Percentiles rank a stretch among this genome's conserved stretches.
phyloP scores from a whole-genome alignment of 371 early-diverging fungal genomes.

The Mucor racemosus region DNA sequence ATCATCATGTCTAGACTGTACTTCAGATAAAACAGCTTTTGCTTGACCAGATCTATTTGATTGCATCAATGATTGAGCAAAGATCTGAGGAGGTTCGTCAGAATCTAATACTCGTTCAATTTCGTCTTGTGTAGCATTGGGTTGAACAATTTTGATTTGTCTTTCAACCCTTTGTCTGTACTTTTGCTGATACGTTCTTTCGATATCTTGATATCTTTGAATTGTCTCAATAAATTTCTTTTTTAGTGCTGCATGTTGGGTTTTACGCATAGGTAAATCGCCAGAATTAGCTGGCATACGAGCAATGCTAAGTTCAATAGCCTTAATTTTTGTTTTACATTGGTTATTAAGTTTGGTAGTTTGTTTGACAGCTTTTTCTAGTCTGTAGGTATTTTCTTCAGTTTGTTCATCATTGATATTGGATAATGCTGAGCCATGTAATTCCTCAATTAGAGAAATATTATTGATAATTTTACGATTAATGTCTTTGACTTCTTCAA shows the following conservation, averaged over 20 bases:
- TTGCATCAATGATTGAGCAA: slow-evolving; percentile 68
- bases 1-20: slow-evolving; percentile 85
- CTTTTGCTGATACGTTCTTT: slow-evolving; percentile 78
- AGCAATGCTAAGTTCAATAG: slow-evolving; percentile 61
- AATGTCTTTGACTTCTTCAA: slow-evolving; percentile 72
- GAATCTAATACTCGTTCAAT: slow-evolving; percentile 73
- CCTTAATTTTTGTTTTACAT: slow-evolving; percentile 71
- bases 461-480: slow-evolving; percentile 65
- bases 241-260: slow-evolving; percentile 59
- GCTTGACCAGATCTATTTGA: slow-evolving; percentile 78
- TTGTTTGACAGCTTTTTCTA: slow-evolving; percentile 69
- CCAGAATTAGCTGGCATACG: slow-evolving; percentile 52
- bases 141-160: slow-evolving; percentile 83
- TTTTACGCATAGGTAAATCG: slow-evolving; percentile 72
- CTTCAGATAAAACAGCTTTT: slow-evolving; percentile 75
- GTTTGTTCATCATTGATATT: slow-evolving; percentile 74
- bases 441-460: slow-evolving; percentile 68
- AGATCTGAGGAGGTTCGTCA: slow-evolving; percentile 72
- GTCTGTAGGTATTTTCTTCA: slow-evolving; percentile 61
- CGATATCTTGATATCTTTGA: slow-evolving; percentile 77
- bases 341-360: slow-evolving; percentile 68
- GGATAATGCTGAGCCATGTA: slow-evolving; percentile 72
- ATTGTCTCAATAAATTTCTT: slow-evolving; percentile 84
- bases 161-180: slow-evolving; percentile 82
- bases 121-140: slow-evolving; percentile 77